Evolutionary conservation across 1,284 basidiomycete genomes (phyloP).

Genomic region (Volvariella surrecta): DNA sequence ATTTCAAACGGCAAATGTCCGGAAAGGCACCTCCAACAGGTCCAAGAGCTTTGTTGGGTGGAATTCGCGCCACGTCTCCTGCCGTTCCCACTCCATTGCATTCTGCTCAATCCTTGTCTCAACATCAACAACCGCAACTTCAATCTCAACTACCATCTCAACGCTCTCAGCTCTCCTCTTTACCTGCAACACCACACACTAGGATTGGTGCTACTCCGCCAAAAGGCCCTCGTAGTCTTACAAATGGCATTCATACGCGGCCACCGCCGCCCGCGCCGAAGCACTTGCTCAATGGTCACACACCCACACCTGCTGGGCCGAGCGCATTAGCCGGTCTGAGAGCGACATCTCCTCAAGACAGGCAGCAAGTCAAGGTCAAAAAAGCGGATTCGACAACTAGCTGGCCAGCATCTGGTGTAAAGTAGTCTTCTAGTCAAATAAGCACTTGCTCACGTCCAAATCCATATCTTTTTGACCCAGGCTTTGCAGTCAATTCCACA

Average conservation of each 20-base stretch:
- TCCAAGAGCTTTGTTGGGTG: constrained; percentile 54
- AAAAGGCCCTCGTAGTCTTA: constrained; percentile 50
- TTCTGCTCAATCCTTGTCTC: constrained; percentile 20
- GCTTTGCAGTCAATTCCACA: constrained; percentile 17
- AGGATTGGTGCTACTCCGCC: constrained; percentile 43
- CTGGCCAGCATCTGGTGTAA: constrained; percentile 13
- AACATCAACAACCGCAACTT: constrained; percentile 15
- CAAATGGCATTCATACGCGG: constrained; percentile 22
- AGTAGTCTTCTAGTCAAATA: constrained; percentile 11
- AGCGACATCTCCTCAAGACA: constrained; percentile 18
- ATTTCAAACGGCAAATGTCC: constrained; percentile 38
- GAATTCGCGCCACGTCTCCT: constrained; percentile 21
- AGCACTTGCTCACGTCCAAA: constrained; percentile 9
- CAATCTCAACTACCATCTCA: constrained; percentile 14
- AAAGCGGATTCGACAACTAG: constrained; percentile 17
- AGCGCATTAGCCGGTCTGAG: constrained; percentile 13
- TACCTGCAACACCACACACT: constrained; percentile 15
- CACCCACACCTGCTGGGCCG: constrained; percentile 10
- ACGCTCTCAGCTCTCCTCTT: constrained; percentile 15
- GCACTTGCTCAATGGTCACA: constrained; percentile 18
- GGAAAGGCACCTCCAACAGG: constrained; percentile 68
- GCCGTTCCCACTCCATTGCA: constrained; percentile 24
- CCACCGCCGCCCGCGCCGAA: constrained; percentile 19
- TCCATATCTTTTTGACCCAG: constrained; percentile 13
- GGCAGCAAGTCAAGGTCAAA: constrained; percentile 27